Evolutionary conservation across 495 filamentous ascomycete species (phyloP).

Genomic region (Penicillium argentinense): DNA sequence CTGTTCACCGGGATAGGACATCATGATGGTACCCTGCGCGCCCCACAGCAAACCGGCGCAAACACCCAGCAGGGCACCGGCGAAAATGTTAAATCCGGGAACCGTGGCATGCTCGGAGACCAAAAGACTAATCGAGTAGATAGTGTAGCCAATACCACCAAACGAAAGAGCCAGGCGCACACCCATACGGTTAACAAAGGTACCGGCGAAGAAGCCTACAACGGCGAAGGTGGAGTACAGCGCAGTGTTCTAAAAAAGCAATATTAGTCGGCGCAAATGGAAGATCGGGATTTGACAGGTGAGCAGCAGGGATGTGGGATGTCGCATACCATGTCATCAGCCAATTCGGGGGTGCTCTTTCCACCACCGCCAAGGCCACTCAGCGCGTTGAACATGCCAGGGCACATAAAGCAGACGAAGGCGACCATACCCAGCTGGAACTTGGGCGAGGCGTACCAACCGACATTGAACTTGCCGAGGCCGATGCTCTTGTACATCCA

Average conservation of each 20-base stretch:
- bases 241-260: constrained; percentile 44
- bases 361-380: constrained; percentile 55
- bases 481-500: constrained; percentile 53
- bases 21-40: constrained; percentile 55
- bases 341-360: constrained; percentile 38
- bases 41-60: constrained; percentile 52
- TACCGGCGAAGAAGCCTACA: constrained; percentile 55
- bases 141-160: constrained; percentile 46
- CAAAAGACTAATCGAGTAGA: constrained; percentile 46
- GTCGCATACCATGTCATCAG: constrained; percentile 39
- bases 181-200: constrained; percentile 47
- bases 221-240: constrained; percentile 61
- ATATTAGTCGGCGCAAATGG: too few species aligned
- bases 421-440: constrained; percentile 47
- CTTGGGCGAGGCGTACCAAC: constrained; percentile 75
- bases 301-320: neutral
- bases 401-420: constrained; percentile 80
- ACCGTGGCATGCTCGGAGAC: constrained; percentile 67
- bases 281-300: too few species aligned
- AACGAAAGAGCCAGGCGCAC: constrained; percentile 42
- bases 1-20: constrained; percentile 49
- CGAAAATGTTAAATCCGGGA: constrained; percentile 71
- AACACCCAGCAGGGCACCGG: constrained; percentile 48
- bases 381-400: constrained; percentile 76
- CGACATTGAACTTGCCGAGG: constrained; percentile 46